Conservation (phyloP, 2,329 filamentous ascomycete genomes). For the Balansia obtecta region DNA sequence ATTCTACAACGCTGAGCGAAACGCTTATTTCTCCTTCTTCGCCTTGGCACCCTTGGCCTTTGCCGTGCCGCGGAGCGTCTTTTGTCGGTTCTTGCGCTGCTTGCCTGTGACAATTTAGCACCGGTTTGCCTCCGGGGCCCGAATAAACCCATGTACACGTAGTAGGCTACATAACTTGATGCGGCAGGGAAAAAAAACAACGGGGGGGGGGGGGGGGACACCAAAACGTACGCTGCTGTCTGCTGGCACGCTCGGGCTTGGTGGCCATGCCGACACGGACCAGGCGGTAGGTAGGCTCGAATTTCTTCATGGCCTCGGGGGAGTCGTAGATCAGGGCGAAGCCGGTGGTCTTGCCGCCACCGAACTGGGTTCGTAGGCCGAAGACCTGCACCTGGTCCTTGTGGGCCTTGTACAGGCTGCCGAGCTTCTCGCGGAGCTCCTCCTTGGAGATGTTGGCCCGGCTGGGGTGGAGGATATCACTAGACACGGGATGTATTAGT, state of each 20-base stretch:
- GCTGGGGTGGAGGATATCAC: slow-evolving; percentile 98
- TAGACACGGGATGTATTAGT: slow-evolving; percentile 26
- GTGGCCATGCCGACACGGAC: slow-evolving; percentile 82
- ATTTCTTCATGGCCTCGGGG: slow-evolving; percentile 98
- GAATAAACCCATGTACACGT: too few relatives aligned
- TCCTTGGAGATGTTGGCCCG: slow-evolving; percentile 98
- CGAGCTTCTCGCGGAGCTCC: slow-evolving; percentile 90
- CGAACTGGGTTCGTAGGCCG: slow-evolving; percentile 95
- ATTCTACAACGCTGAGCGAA: slow-evolving; percentile 21
- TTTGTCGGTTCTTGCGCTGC: slow-evolving; percentile 99
- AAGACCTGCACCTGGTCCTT: slow-evolving; percentile 98
- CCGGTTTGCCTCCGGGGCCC: too few relatives aligned
- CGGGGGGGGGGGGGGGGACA: too few relatives aligned
- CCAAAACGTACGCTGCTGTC: slow-evolving; percentile 88
- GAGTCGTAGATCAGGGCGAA: slow-evolving; percentile 99
- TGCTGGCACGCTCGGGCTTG: slow-evolving; percentile 95
- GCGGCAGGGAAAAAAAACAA: background rate
- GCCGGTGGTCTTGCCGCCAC: slow-evolving; percentile 99
- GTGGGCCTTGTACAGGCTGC: slow-evolving; percentile 92
- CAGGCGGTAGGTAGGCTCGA: slow-evolving; percentile 96
- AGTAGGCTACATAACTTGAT: too few relatives aligned
- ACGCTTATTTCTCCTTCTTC: slow-evolving; percentile 83
- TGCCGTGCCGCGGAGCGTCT: slow-evolving; percentile 94
- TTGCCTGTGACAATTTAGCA: slow-evolving; percentile 56
- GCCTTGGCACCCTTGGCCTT: slow-evolving; percentile 94